phyloP scores from a whole-genome alignment of 305 asterid species.

The Galium porrigens region DNA sequence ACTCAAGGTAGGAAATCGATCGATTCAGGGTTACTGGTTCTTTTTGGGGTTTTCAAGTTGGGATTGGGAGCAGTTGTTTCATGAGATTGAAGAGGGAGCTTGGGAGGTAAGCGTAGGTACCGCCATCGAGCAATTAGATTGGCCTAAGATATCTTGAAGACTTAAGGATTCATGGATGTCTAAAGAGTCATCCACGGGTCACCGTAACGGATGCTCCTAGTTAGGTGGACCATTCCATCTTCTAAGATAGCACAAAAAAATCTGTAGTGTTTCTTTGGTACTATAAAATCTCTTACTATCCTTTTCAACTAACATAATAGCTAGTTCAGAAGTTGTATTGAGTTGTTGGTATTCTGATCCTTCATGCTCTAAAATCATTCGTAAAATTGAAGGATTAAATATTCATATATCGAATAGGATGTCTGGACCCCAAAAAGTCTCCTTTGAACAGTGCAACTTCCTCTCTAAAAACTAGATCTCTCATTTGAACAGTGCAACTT shows the following conservation, averaged over 20 bases:
- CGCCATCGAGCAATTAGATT: slow-evolving; percentile 30
- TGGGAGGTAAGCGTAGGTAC: slow-evolving; percentile 51
- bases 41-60: slow-evolving; percentile 65
- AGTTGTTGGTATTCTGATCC: no score
- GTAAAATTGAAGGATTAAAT: no score
- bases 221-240: background rate
- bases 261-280: background rate
- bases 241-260: background rate
- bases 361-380: no score
- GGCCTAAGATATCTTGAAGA: slow-evolving; percentile 27
- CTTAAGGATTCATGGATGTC: background rate
- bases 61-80: slow-evolving; percentile 72
- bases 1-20: slow-evolving; percentile 39
- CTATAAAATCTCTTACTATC: background rate
- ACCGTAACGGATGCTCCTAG: background rate
- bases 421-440: no score
- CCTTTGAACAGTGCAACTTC: no score
- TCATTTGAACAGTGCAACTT: no score
- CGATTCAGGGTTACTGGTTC: slow-evolving; percentile 57
- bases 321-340: no score
- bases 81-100: slow-evolving; percentile 77
- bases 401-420: no score
- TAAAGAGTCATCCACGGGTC: background rate
- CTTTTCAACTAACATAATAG: background rate
- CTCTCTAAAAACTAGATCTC: no score